These are phyloP conservation scores for Jackrogersella minutella DNA, from an alignment of 495 filamentous ascomycete species.

Conservation along the genomic window DNA sequence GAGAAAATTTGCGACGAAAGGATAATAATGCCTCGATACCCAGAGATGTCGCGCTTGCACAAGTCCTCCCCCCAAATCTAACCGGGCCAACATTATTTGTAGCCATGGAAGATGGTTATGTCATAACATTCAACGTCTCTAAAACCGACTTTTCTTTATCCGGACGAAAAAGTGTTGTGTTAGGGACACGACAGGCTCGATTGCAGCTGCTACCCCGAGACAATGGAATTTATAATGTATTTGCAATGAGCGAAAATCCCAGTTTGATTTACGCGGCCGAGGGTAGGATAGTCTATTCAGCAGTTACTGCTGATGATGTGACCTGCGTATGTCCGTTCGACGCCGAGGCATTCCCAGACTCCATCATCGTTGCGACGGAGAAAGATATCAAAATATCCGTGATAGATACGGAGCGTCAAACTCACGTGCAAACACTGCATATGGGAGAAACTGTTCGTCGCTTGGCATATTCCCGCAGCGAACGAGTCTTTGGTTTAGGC, in stretches of 20 bases:
- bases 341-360: slow-evolving; percentile 77
- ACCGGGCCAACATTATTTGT: slow-evolving; percentile 79
- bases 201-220: slow-evolving; percentile 79
- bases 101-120: slow-evolving; percentile 93
- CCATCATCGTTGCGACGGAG: slow-evolving; percentile 81
- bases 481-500: slow-evolving; percentile 86
- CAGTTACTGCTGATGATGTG: slow-evolving; percentile 91
- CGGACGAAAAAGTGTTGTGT: slow-evolving; percentile 77
- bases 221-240: slow-evolving; percentile 74
- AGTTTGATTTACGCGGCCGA: slow-evolving; percentile 91
- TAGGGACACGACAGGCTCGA: slow-evolving; percentile 84
- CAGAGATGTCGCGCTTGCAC: slow-evolving; percentile 78
- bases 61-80: slow-evolving; percentile 64
- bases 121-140: slow-evolving; percentile 84
- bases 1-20: slow-evolving; percentile 58
- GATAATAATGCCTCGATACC: slow-evolving; percentile 78
- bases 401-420: slow-evolving; percentile 84
- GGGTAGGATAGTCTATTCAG: slow-evolving; percentile 88
- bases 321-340: slow-evolving; percentile 83
- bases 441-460: slow-evolving; percentile 86
- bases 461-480: slow-evolving; percentile 81
- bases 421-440: slow-evolving; percentile 80
- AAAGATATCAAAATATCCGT: slow-evolving; percentile 79
- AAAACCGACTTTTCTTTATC: slow-evolving; percentile 64
- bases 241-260: slow-evolving; percentile 92